Percentiles rank a stretch among this genome's conserved stretches.
Evolutionary conservation across 2,329 filamentous ascomycete genomes (phyloP).

Genomic region (Cladophialophora exuberans): DNA sequence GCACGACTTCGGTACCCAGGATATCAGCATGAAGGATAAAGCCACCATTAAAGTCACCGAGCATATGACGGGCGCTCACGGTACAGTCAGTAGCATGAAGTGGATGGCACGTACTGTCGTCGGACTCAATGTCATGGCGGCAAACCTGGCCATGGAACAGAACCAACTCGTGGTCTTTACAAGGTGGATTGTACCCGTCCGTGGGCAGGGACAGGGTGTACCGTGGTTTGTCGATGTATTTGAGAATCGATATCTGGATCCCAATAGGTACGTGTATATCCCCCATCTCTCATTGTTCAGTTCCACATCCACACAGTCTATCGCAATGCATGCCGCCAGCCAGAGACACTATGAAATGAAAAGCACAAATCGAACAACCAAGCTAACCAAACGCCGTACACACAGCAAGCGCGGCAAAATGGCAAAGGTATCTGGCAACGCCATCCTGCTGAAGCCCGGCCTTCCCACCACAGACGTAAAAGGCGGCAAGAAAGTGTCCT

Average conservation of each 20-base stretch:
- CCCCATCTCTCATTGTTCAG: not conserved
- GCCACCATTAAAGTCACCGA: not conserved
- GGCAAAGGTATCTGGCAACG: conserved; percentile 3
- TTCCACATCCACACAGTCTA: too few species aligned
- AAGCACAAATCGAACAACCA: too few species aligned
- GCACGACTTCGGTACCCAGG: not conserved
- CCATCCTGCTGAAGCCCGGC: not conserved
- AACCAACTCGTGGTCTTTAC: conserved; percentile 2
- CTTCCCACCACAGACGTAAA: not conserved
- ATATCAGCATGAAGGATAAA: not conserved
- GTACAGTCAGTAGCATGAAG: not conserved
- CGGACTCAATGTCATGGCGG: not conserved
- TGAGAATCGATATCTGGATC: conserved; percentile 1
- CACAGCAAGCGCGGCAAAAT: conserved; percentile 5
- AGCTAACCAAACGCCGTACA: too few species aligned
- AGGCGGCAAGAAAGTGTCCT: conserved; percentile 4
- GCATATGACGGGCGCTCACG: not conserved
- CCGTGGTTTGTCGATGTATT: conserved; percentile 4
- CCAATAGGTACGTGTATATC: not conserved
- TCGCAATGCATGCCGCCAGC: too few species aligned
- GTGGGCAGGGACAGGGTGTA: not conserved
- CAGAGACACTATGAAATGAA: too few species aligned
- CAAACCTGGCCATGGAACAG: not conserved
- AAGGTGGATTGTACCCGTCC: not conserved
- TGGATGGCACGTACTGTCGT: not conserved